These are phyloP conservation scores for Aethionema arabicum DNA, from an alignment of 345 rosid species.

Conservation along the genomic window DNA sequence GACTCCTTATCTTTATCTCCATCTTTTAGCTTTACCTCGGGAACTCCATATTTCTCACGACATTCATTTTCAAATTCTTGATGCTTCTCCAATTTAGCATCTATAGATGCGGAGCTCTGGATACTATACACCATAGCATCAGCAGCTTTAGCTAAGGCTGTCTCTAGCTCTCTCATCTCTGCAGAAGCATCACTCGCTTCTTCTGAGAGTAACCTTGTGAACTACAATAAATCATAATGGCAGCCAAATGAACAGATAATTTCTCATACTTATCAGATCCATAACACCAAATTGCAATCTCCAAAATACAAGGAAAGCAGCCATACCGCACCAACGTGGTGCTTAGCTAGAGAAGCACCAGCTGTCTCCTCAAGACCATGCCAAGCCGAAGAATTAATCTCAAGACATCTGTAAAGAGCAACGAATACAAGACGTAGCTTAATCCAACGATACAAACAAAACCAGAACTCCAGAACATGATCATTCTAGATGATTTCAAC, in stretches of 20 bases:
- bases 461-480: neutral
- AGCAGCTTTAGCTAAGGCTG: constrained; percentile 73
- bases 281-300: neutral
- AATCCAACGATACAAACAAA: neutral
- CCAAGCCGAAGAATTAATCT: constrained; percentile 74
- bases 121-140: constrained; percentile 57
- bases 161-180: constrained; percentile 52
- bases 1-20: constrained; percentile 24
- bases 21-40: constrained; percentile 47
- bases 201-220: constrained; percentile 77
- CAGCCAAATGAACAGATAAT: neutral
- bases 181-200: constrained; percentile 52
- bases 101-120: constrained; percentile 51
- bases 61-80: constrained; percentile 69
- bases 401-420: constrained; percentile 55
- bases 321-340: constrained; percentile 89
- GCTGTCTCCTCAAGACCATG: constrained; percentile 87
- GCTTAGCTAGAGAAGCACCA: constrained; percentile 65
- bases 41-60: constrained; percentile 57
- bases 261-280: constrained; percentile 2
- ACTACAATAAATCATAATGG: constrained; percentile 40
- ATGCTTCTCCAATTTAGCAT: constrained; percentile 69
- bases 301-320: neutral
- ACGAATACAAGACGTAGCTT: neutral
- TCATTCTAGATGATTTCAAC: neutral